Conservation (phyloP, 352 stramenopile species). For the Globisporangium paddicum region DNA sequence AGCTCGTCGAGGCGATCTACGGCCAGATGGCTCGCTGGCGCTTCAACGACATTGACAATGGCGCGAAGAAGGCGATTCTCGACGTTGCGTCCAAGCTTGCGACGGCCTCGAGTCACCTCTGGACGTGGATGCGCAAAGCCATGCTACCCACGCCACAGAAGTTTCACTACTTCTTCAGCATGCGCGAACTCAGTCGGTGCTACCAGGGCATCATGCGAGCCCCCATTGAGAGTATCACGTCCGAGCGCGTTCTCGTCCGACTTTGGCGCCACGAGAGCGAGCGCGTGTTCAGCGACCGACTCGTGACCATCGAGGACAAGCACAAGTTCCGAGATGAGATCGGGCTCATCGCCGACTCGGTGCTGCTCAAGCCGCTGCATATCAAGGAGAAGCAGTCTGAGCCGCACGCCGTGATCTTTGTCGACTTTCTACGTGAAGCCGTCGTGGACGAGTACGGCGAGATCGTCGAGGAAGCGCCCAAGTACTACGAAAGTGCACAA, state of each 20-base stretch:
- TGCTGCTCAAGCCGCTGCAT: constrained; percentile 26
- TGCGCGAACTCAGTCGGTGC: constrained; percentile 65
- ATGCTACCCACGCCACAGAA: constrained; percentile 78
- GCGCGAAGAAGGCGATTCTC: constrained; percentile 29
- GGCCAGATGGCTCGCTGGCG: constrained; percentile 69
- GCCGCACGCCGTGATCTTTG: constrained; percentile 36
- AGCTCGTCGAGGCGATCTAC: constrained; percentile 88
- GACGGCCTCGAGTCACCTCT: constrained; percentile 53
- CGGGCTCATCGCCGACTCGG: constrained; percentile 31
- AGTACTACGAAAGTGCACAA: constrained; percentile 72
- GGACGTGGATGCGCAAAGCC: constrained; percentile 52
- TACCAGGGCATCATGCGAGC: constrained; percentile 79
- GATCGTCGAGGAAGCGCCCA: constrained; percentile 69
- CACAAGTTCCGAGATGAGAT: constrained; percentile 58
- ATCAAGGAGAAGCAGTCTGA: constrained; percentile 18
- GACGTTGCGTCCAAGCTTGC: constrained; percentile 46
- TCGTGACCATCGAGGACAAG: constrained; percentile 76
- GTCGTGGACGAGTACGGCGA: constrained; percentile 82
- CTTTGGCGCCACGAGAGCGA: constrained; percentile 87
- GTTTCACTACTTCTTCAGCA: constrained; percentile 82
- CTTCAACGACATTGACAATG: constrained; percentile 27
- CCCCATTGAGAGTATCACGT: constrained; percentile 40
- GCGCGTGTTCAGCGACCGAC: constrained; percentile 72
- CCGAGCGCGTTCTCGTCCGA: constrained; percentile 44
- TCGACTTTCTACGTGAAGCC: constrained; percentile 86